phyloP scores from a whole-genome alignment of 441 rosid genomes.

The Aleurites moluccanus region DNA sequence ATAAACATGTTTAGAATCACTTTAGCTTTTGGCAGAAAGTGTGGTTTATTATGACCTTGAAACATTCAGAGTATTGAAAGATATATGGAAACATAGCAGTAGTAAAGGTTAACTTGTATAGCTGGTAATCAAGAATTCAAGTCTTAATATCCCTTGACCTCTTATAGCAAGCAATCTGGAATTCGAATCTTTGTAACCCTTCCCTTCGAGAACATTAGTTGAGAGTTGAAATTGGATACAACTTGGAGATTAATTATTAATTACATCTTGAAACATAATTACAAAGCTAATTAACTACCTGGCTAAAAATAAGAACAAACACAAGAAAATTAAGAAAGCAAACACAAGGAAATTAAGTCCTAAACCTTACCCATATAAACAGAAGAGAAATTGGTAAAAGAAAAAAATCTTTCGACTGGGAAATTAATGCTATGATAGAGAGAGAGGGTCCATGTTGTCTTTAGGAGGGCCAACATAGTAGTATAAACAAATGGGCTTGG shows the following conservation, averaged over 20 bases:
- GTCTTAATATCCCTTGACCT: too few relatives aligned
- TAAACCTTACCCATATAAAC: not conserved
- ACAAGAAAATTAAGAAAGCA: not conserved
- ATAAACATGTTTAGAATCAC: too few relatives aligned
- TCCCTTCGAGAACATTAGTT: too few relatives aligned
- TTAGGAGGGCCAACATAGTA: constrained; percentile 56
- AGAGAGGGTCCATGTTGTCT: constrained; percentile 58
- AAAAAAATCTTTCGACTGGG: not conserved
- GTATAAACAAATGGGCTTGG: constrained; percentile 43
- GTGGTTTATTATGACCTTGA: not conserved
- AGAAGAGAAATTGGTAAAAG: constrained; percentile 4
- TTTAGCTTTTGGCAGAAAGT: too few relatives aligned
- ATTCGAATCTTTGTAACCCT: too few relatives aligned
- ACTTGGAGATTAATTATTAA: not conserved
- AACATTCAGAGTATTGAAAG: not conserved
- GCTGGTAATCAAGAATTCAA: too few relatives aligned
- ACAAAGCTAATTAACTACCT: not conserved
- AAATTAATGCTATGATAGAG: constrained; percentile 20
- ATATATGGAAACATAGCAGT: too few relatives aligned
- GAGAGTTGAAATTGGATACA: not conserved
- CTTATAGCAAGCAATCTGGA: too few relatives aligned
- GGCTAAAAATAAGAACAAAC: not conserved
- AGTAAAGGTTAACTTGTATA: too few relatives aligned
- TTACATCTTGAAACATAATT: not conserved
- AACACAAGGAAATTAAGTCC: not conserved